phyloP scores from a whole-genome alignment of 2,329 filamentous ascomycete species.

The Xylaria sp. region DNA sequence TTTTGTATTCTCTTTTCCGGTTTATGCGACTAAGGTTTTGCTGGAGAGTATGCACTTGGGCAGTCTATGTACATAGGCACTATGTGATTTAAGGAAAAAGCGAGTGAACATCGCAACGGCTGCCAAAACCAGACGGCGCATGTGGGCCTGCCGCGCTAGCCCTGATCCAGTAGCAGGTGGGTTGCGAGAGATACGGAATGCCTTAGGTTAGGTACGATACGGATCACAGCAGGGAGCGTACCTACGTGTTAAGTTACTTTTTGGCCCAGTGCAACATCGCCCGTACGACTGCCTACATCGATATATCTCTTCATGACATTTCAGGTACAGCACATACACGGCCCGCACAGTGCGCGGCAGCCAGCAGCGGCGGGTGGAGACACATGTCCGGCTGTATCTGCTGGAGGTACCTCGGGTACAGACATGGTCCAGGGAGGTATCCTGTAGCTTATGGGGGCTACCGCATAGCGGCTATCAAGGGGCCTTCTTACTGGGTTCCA shows the following conservation, averaged over 20 bases:
- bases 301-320: background rate
- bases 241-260: background rate
- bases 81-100: background rate
- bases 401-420: background rate
- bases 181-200: background rate
- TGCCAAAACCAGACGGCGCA: background rate
- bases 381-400: background rate
- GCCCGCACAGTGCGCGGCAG: slow-evolving; percentile 9
- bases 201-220: background rate
- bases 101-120: background rate
- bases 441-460: slow-evolving; percentile 1
- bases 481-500: slow-evolving; percentile 19
- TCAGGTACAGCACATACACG: background rate
- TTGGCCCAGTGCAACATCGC: background rate
- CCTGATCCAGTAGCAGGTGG: background rate
- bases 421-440: background rate
- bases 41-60: background rate
- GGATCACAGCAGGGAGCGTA: background rate
- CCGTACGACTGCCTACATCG: background rate
- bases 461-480: slow-evolving; percentile 12
- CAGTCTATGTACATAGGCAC: background rate
- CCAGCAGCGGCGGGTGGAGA: background rate
- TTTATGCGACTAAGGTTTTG: background rate
- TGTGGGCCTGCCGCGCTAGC: background rate
- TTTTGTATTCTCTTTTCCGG: too few species aligned